These are phyloP conservation scores for Geotrichum carabidarum DNA, from an alignment of 1,139 yeast genomes.

Conservation along the genomic window DNA sequence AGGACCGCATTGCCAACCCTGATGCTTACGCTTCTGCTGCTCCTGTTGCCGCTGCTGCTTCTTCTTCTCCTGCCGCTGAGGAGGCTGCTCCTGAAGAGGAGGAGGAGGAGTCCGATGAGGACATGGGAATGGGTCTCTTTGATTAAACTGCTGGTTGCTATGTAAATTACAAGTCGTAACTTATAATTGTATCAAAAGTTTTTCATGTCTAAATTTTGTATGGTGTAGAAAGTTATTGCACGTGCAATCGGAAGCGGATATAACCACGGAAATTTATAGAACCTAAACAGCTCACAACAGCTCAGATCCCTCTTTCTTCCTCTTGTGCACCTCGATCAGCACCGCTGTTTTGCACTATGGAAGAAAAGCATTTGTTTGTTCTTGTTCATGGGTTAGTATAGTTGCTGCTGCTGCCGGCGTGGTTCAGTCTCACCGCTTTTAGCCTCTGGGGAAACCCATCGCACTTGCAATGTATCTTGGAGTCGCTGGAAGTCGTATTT, in stretches of 20 bases:
- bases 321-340: too few relatives aligned
- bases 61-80: slow-evolving; percentile 58
- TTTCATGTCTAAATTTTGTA: too few relatives aligned
- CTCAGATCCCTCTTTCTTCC: too few relatives aligned
- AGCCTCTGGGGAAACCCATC: slow-evolving; percentile 77
- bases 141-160: slow-evolving; percentile 51
- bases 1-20: slow-evolving; percentile 99
- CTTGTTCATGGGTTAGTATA: slow-evolving; percentile 63
- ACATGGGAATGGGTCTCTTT: slow-evolving; percentile 98
- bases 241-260: too few relatives aligned
- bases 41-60: slow-evolving; percentile 72
- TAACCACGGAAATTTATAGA: too few relatives aligned
- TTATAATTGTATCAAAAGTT: not conserved
- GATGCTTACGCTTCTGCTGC: slow-evolving; percentile 99
- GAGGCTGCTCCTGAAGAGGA: slow-evolving; percentile 75
- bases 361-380: slow-evolving; percentile 56
- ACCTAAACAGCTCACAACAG: too few relatives aligned
- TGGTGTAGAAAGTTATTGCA: too few relatives aligned
- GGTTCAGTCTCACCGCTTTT: not conserved
- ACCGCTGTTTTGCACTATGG: not conserved
- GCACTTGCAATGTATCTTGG: slow-evolving; percentile 61
- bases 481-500: slow-evolving; percentile 44
- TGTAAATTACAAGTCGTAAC: slow-evolving; percentile 6
- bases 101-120: slow-evolving; percentile 72
- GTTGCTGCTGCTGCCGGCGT: not conserved